phyloP scores from a whole-genome alignment of 306 rosid species.

The Vachellia collinsii region DNA sequence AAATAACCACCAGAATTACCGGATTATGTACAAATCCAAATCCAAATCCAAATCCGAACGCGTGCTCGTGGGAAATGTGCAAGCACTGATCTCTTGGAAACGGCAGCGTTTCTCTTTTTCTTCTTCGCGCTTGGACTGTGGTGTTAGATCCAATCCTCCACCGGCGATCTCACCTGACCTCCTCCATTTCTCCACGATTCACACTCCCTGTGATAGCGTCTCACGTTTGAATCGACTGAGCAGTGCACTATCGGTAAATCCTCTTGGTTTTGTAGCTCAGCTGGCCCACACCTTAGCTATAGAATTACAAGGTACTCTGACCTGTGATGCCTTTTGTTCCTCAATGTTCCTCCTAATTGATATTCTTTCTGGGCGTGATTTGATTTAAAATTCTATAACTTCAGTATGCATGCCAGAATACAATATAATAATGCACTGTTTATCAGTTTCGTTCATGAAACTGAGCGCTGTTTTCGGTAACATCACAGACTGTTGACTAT shows the following conservation, averaged over 20 bases:
- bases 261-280: slow-evolving; percentile 18
- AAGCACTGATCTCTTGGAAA: slow-evolving; percentile 29
- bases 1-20: not conserved
- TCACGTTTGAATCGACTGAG: slow-evolving; percentile 24
- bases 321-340: slow-evolving; percentile 20
- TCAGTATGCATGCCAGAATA: not conserved
- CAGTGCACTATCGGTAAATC: slow-evolving; percentile 14
- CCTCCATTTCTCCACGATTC: slow-evolving; percentile 23
- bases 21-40: not conserved
- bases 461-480: slow-evolving; percentile 24
- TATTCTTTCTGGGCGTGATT: not conserved
- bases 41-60: not conserved
- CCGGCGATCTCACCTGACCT: slow-evolving; percentile 58
- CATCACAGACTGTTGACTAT: not conserved
- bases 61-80: slow-evolving; percentile 17
- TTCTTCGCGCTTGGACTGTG: slow-evolving; percentile 25
- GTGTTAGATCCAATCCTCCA: slow-evolving; percentile 48
- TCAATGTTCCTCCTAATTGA: slow-evolving; percentile 16
- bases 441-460: slow-evolving; percentile 2
- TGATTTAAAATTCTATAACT: slow-evolving; percentile 28
- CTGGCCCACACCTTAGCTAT: slow-evolving; percentile 4
- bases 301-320: slow-evolving; percentile 36
- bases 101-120: slow-evolving; percentile 46
- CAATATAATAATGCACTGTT: not conserved
- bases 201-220: not conserved